Evolutionary conservation across 1,284 basidiomycete genomes (phyloP).

Genomic region (Grifola frondosa): DNA sequence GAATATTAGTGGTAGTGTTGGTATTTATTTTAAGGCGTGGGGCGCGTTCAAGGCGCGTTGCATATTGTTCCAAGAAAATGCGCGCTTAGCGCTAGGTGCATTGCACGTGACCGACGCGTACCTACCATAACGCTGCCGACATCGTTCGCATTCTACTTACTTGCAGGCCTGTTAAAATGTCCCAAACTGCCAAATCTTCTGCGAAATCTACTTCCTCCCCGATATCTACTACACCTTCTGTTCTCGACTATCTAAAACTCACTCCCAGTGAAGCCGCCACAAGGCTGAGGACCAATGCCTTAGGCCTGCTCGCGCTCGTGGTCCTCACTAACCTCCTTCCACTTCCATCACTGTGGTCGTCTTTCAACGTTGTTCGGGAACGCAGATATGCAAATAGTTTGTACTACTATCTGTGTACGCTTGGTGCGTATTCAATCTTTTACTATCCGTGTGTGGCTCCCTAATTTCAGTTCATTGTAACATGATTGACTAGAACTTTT

Average conservation of each 20-base stretch:
- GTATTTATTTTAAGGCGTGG: too few species aligned
- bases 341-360: slow-evolving; percentile 46
- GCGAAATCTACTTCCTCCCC: slow-evolving; percentile 5
- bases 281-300: slow-evolving; percentile 50
- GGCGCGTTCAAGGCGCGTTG: too few species aligned
- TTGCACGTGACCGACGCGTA: too few species aligned
- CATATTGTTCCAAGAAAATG: too few species aligned
- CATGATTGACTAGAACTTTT: slow-evolving; percentile 39
- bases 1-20: too few species aligned
- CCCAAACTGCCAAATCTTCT: slow-evolving; percentile 3
- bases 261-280: slow-evolving; percentile 53
- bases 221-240: slow-evolving; percentile 3
- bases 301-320: slow-evolving; percentile 43
- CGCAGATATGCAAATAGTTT: slow-evolving; percentile 12
- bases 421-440: slow-evolving; percentile 18
- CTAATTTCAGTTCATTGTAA: neutral
- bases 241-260: slow-evolving; percentile 47
- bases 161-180: neutral
- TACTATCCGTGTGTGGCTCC: neutral
- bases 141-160: too few species aligned
- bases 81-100: too few species aligned
- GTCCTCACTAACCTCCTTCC: slow-evolving; percentile 54
- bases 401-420: slow-evolving; percentile 22
- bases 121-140: too few species aligned
- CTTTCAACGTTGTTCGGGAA: slow-evolving; percentile 33